Conservation (phyloP, 208 protist species). For the Leptomonas pyrrhocoris region DNA sequence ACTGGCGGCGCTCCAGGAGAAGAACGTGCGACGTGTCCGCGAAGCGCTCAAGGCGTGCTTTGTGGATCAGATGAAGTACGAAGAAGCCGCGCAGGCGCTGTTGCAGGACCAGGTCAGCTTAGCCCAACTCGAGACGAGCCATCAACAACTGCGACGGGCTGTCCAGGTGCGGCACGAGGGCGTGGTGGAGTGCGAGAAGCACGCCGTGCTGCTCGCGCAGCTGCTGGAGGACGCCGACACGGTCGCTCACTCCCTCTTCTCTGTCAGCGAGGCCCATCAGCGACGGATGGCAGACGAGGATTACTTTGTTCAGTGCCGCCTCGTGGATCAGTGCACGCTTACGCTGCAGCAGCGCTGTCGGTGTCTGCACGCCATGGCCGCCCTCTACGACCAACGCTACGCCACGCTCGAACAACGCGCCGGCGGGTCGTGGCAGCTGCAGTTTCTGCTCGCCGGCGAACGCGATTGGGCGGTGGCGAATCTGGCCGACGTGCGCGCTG, state of each 20-base stretch:
- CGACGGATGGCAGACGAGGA: constrained; percentile 49
- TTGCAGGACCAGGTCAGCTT: constrained; percentile 58
- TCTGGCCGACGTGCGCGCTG: constrained; percentile 54
- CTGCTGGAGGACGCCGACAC: constrained; percentile 46
- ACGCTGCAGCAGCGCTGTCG: constrained; percentile 64
- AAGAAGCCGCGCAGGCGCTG: constrained; percentile 55
- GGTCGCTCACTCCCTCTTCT: constrained; percentile 38
- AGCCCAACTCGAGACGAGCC: constrained; percentile 62
- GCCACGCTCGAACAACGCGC: constrained; percentile 28
- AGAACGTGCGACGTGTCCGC: constrained; percentile 68
- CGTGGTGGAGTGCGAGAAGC: constrained; percentile 27
- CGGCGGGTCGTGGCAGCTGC: constrained; percentile 51
- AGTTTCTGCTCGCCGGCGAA: constrained; percentile 73
- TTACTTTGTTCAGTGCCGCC: constrained; percentile 60
- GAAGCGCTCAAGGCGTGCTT: constrained; percentile 79
- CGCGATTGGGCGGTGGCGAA: constrained; percentile 65
- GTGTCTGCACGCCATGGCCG: constrained; percentile 57
- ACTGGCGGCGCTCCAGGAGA: constrained; percentile 67
- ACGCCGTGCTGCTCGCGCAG: constrained; percentile 31
- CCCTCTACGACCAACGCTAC: constrained; percentile 70
- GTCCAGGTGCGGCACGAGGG: constrained; percentile 41
- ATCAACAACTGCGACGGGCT: constrained; percentile 49
- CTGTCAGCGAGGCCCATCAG: constrained; percentile 56
- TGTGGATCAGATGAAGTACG: constrained; percentile 74
- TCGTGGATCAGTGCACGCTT: constrained; percentile 41